phyloP scores from a whole-genome alignment of 805 yeast species.

The Candida dajiaensis region DNA sequence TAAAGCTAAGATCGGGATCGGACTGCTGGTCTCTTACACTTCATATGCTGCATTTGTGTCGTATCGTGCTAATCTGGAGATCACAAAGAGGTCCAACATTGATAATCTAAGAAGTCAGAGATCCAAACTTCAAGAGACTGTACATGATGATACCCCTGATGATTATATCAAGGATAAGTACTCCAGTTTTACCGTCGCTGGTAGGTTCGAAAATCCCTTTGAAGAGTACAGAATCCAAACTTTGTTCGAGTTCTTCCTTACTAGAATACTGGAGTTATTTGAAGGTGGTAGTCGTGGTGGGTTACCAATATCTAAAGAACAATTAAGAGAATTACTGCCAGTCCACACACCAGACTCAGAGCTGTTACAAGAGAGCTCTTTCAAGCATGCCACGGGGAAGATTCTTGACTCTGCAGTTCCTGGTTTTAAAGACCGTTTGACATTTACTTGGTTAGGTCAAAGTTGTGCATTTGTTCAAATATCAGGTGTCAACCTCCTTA shows the following conservation, averaged over 20 bases:
- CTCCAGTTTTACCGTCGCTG: constrained; percentile 49
- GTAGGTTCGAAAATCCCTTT: constrained; percentile 88
- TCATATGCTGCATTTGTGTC: constrained; percentile 62
- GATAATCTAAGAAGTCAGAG: not conserved
- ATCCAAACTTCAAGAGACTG: not conserved
- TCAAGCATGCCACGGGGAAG: constrained; percentile 6
- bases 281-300: constrained; percentile 56
- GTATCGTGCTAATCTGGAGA: constrained; percentile 46
- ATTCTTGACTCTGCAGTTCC: constrained; percentile 27
- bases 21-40: constrained; percentile 44
- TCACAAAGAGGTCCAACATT: constrained; percentile 35
- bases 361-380: constrained; percentile 14
- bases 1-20: constrained; percentile 24
- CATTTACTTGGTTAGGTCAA: constrained; percentile 92
- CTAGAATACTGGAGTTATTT: constrained; percentile 66
- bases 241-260: constrained; percentile 72
- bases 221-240: constrained; percentile 88
- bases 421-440: constrained; percentile 37
- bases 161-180: constrained; percentile 29
- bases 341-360: constrained; percentile 43
- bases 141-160: constrained; percentile 1
- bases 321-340: constrained; percentile 54
- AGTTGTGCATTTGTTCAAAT: constrained; percentile 74
- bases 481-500: constrained; percentile 64
- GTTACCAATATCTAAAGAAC: constrained; percentile 37